Evolutionary conservation across 305 asterid species (phyloP).

Genomic region (Fraxinus albicans): DNA sequence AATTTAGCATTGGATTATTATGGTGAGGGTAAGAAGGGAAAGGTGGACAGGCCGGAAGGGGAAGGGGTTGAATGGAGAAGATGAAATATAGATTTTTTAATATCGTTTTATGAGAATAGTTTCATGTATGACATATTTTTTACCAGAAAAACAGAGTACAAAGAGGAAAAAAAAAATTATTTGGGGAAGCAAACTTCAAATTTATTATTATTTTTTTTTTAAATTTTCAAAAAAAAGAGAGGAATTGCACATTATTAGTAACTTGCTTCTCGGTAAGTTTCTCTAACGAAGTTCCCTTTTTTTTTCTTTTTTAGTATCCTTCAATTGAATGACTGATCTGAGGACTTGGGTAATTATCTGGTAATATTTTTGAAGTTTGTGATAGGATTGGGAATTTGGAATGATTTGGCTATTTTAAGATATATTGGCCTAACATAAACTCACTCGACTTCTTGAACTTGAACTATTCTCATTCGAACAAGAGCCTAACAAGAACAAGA

Average conservation of each 20-base stretch:
- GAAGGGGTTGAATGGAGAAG: background rate
- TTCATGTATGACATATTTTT: too few species aligned
- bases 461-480: background rate
- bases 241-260: background rate
- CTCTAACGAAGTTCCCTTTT: background rate
- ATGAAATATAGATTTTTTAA: background rate
- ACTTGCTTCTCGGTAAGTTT: background rate
- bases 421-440: background rate
- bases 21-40: background rate
- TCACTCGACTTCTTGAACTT: background rate
- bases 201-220: background rate
- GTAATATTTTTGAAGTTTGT: background rate
- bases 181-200: background rate
- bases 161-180: background rate
- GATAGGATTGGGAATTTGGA: background rate
- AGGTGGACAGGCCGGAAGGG: background rate
- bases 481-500: background rate
- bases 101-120: background rate
- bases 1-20: background rate
- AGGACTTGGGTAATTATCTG: background rate
- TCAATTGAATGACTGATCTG: background rate
- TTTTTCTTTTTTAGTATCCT: background rate
- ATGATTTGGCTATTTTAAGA: background rate
- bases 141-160: background rate
- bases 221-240: background rate